phyloP scores from a whole-genome alignment of 805 yeast species.

The Spathaspora sp. region DNA sequence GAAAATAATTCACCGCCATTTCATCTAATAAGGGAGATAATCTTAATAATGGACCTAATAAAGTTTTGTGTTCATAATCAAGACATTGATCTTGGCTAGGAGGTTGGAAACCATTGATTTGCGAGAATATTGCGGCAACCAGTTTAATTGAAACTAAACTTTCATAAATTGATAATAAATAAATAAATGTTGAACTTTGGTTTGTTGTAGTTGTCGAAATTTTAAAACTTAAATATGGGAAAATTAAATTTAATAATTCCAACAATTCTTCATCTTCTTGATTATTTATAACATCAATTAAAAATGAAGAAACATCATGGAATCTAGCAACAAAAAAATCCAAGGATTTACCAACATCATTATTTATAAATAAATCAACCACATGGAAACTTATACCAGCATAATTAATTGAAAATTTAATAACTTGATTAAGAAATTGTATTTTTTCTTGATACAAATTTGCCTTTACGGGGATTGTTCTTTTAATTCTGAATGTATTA shows the following conservation, averaged over 20 bases:
- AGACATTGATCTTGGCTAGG: constrained; percentile 40
- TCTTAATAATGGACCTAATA: constrained; percentile 74
- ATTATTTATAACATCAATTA: constrained; percentile 53
- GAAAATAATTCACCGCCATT: constrained; percentile 46
- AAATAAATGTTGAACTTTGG: constrained; percentile 45
- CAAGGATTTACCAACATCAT: constrained; percentile 28
- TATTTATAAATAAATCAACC: constrained; percentile 55
- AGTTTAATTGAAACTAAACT: constrained; percentile 54
- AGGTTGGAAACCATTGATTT: constrained; percentile 52
- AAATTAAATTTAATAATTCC: constrained; percentile 55
- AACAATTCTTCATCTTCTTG: constrained; percentile 65
- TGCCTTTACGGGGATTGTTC: constrained; percentile 42
- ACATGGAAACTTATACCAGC: constrained; percentile 67
- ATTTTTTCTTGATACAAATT: constrained; percentile 32
- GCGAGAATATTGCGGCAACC: constrained; percentile 58
- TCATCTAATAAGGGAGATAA: constrained; percentile 67
- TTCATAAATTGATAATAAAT: constrained; percentile 54
- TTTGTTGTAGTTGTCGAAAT: constrained; percentile 35
- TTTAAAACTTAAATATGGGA: constrained; percentile 38
- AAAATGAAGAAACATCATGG: constrained; percentile 30
- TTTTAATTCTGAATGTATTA: constrained; percentile 35
- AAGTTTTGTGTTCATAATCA: constrained; percentile 57
- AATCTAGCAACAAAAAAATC: constrained; percentile 20
- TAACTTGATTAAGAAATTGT: constrained; percentile 43
- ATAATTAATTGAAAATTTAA: constrained; percentile 52